Base-by-base conservation (phyloP, 345 rosid genomes). In the Eutrema yunnanense region DNA sequence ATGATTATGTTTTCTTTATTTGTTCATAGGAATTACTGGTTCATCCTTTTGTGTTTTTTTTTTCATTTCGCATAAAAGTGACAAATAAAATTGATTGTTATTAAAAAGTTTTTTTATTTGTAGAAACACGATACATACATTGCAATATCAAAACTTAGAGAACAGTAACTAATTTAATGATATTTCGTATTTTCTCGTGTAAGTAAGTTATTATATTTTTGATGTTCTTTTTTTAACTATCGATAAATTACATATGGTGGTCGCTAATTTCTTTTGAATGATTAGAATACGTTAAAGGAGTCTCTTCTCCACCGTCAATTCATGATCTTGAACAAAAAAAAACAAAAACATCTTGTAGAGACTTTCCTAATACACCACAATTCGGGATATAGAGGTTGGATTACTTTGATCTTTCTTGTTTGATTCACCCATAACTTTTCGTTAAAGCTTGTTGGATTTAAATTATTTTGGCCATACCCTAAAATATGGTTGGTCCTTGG, bases 401-500 rank as follows among this genome's bases (percentile, higher is more conserved):
- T 41, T n/a, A 59, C 62, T 9, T 59, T 34, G 67, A 57, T 51
- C 8, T 74, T 19, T 49, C 68, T 51, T 67, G 62, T 59, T 67
- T 68, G 70, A 8, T 68, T 61, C 67, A 69, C 63, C 51, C 74
- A 75, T 75, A 43, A 36, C 22, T 67, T 67, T 36, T 51, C n/a
- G 78, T 50, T 51, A 68, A 52, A 67, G 50, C 49, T 67, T 68
- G 19, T 46, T 68, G 38, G 65, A 68, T 62, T 68, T 67, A 29
- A 53, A 75, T 36, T 14, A 61, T 3, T 53, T 75, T 75, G 79
- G 65, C 59, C 79, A 69, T 62, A 69, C 70, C 79, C 70, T 69
- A 75, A 68, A 75, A 69, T 62, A 38, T 69, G 74, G 79, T 69
- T 75, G 79, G 74, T 75, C 69, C 65, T 61, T 69, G 79, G 79